A percentile compares a stretch with the other conserved stretches of the same genome.
These are phyloP conservation scores for Cenchrus purpureus DNA, from an alignment of 176 grass and related monocot species.

Conservation along the genomic window DNA sequence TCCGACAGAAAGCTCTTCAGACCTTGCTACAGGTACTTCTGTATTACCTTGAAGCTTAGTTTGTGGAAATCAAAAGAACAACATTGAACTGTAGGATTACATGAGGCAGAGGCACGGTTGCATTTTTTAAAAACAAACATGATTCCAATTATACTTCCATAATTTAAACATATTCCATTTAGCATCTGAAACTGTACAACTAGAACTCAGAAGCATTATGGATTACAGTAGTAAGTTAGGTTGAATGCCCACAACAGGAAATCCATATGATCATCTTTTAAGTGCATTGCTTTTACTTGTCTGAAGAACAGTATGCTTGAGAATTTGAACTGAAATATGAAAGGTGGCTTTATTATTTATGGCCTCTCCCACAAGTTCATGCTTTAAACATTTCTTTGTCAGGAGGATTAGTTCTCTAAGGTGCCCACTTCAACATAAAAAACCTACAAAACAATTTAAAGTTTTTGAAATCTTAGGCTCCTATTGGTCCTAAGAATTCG, in stretches of 20 bases:
- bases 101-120: background rate
- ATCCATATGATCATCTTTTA: constrained; percentile 1
- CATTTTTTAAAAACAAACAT: background rate
- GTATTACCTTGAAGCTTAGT: constrained; percentile 37
- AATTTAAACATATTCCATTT: background rate
- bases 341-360: background rate
- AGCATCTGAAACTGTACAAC: constrained; percentile 16
- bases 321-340: constrained; percentile 3
- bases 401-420: background rate
- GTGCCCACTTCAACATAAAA: constrained; percentile 13
- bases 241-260: background rate
- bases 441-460: background rate
- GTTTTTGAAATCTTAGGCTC: constrained; percentile 7
- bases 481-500: background rate
- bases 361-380: background rate
- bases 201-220: background rate
- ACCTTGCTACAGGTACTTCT: constrained; percentile 72
- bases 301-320: background rate
- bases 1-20: constrained; percentile 84
- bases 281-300: background rate
- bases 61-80: constrained; percentile 46
- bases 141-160: background rate
- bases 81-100: constrained; percentile 19
- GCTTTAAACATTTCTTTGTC: background rate
- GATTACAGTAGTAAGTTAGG: background rate